These are phyloP conservation scores for Solanum pennellii DNA, from an alignment of 257 asterid species.

Conservation along the genomic window DNA sequence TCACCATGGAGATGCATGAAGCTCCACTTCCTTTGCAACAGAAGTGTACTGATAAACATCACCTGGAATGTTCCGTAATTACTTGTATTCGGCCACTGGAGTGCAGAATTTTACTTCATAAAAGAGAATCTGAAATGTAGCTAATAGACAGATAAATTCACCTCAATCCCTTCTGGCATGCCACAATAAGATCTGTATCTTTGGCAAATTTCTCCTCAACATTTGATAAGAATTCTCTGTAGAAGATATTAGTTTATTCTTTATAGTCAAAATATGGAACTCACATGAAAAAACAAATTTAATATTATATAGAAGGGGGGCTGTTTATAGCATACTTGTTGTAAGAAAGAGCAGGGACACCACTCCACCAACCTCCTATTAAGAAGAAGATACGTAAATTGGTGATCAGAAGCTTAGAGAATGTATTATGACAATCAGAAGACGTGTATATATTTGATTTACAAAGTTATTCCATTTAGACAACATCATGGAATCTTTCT, in stretches of 20 bases:
- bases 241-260: constrained; percentile 1
- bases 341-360: constrained; percentile 64
- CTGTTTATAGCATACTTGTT: constrained; percentile 35
- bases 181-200: constrained; percentile 77
- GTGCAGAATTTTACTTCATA: background rate
- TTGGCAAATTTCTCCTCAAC: constrained; percentile 68
- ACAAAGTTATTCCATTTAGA: background rate
- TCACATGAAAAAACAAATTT: background rate
- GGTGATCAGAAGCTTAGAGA: background rate
- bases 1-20: background rate
- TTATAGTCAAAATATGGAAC: background rate
- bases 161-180: constrained; percentile 98
- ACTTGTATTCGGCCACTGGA: background rate
- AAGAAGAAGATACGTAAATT: background rate
- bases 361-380: constrained; percentile 99
- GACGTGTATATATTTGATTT: background rate
- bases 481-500: background rate
- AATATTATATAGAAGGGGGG: background rate
- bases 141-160: constrained; percentile 20
- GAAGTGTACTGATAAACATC: background rate
- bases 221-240: constrained; percentile 53
- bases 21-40: background rate
- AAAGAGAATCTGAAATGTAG: background rate
- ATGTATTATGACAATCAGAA: background rate
- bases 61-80: background rate